Percentiles rank a stretch among this genome's conserved stretches.
These are phyloP conservation scores for Coemansia sp. DNA, from an alignment of 192 early-diverging fungal genomes.

Conservation along the genomic window DNA sequence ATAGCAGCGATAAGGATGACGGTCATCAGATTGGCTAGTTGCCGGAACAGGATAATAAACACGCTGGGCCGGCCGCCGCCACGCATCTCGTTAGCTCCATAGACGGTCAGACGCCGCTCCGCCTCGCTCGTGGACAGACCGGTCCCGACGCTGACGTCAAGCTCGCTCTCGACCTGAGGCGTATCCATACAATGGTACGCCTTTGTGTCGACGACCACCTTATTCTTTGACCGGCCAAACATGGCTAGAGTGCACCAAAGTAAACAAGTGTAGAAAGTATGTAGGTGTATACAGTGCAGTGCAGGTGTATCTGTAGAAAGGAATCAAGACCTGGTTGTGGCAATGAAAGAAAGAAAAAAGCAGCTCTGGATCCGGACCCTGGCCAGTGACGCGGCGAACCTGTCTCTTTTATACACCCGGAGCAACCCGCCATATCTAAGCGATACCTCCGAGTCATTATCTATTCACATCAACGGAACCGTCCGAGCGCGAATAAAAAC, in stretches of 20 bases:
- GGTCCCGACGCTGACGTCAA: constrained; percentile 17
- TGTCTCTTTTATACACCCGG: too few species aligned
- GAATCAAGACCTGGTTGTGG: too few species aligned
- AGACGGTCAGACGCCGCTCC: constrained; percentile 25
- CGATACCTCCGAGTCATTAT: too few species aligned
- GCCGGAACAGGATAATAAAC: constrained; percentile 56
- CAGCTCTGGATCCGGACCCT: too few species aligned
- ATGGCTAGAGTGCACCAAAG: background rate
- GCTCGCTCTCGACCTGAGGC: constrained; percentile 13
- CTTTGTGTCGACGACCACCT: constrained; percentile 13
- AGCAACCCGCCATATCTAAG: too few species aligned
- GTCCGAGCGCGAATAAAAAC: too few species aligned
- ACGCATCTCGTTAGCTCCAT: constrained; percentile 61
- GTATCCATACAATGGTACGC: constrained; percentile 42
- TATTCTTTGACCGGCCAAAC: constrained; percentile 7
- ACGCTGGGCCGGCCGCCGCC: constrained; percentile 62
- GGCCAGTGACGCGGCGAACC: too few species aligned
- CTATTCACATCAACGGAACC: too few species aligned
- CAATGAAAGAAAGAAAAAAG: too few species aligned
- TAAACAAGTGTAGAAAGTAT: background rate
- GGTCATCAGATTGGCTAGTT: constrained; percentile 63
- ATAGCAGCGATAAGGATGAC: constrained; percentile 61
- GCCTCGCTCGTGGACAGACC: constrained; percentile 51
- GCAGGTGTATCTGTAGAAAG: background rate
- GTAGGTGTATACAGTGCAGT: background rate